Conservation (phyloP, 225 moss, liverwort and hornwort genomes). For the Pleurozium schreberi region DNA sequence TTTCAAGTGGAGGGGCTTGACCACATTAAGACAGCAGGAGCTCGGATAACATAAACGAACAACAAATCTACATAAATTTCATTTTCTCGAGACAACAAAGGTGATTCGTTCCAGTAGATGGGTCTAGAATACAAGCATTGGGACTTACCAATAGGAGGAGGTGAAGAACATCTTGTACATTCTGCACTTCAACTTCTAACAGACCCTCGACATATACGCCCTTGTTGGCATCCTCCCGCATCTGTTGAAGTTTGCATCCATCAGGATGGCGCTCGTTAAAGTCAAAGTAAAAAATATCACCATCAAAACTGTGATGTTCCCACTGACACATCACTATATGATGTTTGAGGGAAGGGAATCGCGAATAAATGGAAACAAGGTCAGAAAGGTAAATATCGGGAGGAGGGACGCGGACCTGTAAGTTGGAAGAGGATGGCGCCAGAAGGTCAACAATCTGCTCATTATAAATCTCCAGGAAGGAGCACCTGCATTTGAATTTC, state of each 20-base stretch:
- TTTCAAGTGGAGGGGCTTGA: background rate
- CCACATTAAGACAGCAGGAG: background rate
- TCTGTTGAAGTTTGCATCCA: constrained; percentile 26
- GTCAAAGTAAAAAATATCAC: background rate
- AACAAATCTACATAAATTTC: background rate
- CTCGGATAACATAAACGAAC: background rate
- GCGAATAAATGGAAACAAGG: background rate
- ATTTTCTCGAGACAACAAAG: background rate
- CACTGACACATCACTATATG: background rate
- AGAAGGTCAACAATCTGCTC: constrained; percentile 25
- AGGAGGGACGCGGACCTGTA: constrained; percentile 22
- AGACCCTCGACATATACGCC: constrained; percentile 91
- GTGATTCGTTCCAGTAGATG: background rate
- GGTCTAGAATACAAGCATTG: background rate
- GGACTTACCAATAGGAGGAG: constrained; percentile 69
- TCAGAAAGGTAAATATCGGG: background rate
- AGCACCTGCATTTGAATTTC: constrained; percentile 34
- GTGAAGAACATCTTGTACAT: constrained; percentile 77
- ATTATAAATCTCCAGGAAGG: background rate
- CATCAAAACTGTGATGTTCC: background rate
- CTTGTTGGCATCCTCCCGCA: constrained; percentile 87
- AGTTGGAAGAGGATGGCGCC: constrained; percentile 39
- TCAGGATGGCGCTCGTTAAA: background rate
- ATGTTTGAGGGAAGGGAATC: background rate
- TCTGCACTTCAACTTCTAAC: constrained; percentile 74